Evolutionary conservation across 1,284 basidiomycete genomes (phyloP), one percentile per base, ranked within the genome.

Genomic region (Golubevia pallescens): DNA sequence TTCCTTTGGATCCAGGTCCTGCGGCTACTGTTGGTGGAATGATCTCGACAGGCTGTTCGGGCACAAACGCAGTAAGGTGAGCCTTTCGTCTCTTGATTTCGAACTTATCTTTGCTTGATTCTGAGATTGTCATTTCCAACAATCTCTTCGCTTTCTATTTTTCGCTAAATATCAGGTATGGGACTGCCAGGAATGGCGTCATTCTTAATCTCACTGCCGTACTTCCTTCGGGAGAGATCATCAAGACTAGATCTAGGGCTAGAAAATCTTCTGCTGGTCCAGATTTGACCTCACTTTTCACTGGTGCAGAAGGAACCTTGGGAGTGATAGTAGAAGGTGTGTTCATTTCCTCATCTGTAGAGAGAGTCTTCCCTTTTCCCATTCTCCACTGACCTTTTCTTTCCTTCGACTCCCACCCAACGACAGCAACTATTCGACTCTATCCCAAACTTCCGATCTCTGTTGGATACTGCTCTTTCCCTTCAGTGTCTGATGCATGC

Each of bases 241-340:
- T 98, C 85, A 96, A 95, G 84, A 98, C 95, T 0, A 90, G 95
- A 1, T 89, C 90, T 53, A 88, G 93, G 48, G 92, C 95, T 0
- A 88, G 88, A 58, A 97, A 97, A 84, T 95, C 93, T 0, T 92
- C 93, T 0, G 94, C 94, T 0, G 95, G 95, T 1, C 95, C 93
- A 62, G 95, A 98, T 78, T 88, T 90, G 0, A 95, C 94, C 0
- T 94, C 95, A 76, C 86, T 97, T 16, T 97, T 97, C 87, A 92
- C 97, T 61, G 95, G 95, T 19, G 93, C 94, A 0, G 95, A 98
- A 83, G 95, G 95, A 0, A 97, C 95, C 0, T 87, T 97, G 23
- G 95, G 95, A 0, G 93, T 98, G 63, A 89, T 97, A 38, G 95
- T 93, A 0, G 95, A 97, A 88, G 91, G 92, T 91, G 82, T 61